A percentile compares a stretch with the other conserved stretches of the same genome.
phyloP scores from a whole-genome alignment of 179 eudicot genomes.

The Pouteria campechiana region DNA sequence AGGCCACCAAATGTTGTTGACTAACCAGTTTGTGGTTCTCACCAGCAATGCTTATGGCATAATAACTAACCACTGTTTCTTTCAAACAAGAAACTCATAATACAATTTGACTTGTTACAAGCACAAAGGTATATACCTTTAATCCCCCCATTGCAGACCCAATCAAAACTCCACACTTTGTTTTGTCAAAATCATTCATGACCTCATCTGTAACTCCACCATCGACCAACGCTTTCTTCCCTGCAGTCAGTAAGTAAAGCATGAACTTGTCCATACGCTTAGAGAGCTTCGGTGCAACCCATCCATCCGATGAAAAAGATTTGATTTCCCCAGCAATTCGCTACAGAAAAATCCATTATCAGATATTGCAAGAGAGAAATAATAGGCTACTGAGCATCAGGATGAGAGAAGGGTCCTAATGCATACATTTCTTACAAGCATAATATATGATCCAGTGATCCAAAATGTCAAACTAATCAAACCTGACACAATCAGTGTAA shows the following conservation, averaged over 20 bases:
- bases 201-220: conserved; percentile 66
- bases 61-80: too few species aligned
- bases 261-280: conserved; percentile 94
- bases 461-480: too few species aligned
- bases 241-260: conserved; percentile 95
- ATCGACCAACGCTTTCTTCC: conserved; percentile 90
- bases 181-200: conserved; percentile 65
- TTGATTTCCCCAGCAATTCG: conserved; percentile 98
- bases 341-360: conserved; percentile 27
- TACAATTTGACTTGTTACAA: background rate
- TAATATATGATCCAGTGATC: conserved; percentile 4
- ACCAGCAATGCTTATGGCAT: too few species aligned
- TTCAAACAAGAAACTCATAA: too few species aligned
- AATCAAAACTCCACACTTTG: conserved; percentile 81
- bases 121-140: conserved; percentile 43
- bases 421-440: too few species aligned
- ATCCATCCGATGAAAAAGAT: conserved; percentile 78
- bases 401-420: too few species aligned
- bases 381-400: too few species aligned
- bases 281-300: conserved; percentile 88
- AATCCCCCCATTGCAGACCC: conserved; percentile 99
- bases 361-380: too few species aligned
- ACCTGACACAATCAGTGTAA: too few species aligned
- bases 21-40: too few species aligned
- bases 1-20: too few species aligned